These are phyloP conservation scores for Paraphaeosphaeria sporulosa DNA, from an alignment of 2,329 filamentous ascomycete species.

Conservation along the genomic window DNA sequence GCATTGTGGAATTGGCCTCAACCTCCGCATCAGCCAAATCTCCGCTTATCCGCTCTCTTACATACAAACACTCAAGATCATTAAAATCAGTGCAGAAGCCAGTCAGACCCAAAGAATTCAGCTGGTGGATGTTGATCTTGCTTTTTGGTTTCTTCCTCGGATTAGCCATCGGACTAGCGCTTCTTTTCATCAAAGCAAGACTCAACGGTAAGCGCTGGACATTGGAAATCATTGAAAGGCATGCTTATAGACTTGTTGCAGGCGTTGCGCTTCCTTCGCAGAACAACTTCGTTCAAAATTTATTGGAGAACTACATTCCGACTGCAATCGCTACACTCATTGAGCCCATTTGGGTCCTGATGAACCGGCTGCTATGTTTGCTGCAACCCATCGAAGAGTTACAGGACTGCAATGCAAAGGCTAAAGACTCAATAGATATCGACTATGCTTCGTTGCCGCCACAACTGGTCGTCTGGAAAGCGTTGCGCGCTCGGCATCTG, in stretches of 20 bases:
- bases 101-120: slow-evolving; percentile 33
- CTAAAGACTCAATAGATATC: slow-evolving; percentile 47
- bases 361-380: slow-evolving; percentile 63
- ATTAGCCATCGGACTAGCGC: slow-evolving; percentile 22
- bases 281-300: slow-evolving; percentile 48
- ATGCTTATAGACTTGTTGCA: slow-evolving; percentile 20
- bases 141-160: slow-evolving; percentile 27
- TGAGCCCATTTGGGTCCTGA: slow-evolving; percentile 64
- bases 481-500: slow-evolving; percentile 55
- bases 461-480: slow-evolving; percentile 58
- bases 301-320: slow-evolving; percentile 61
- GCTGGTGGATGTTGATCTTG: slow-evolving; percentile 19
- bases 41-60: no score
- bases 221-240: no score
- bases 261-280: slow-evolving; percentile 49
- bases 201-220: slow-evolving; percentile 18
- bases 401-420: slow-evolving; percentile 47
- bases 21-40: no score
- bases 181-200: slow-evolving; percentile 26
- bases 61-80: no score
- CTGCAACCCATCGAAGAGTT: slow-evolving; percentile 64
- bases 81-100: slow-evolving; percentile 26
- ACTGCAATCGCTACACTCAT: slow-evolving; percentile 63
- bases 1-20: no score
- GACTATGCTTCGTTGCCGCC: slow-evolving; percentile 65